Conservation (phyloP, 805 yeast genomes). For the Ogataea paraovalis region DNA sequence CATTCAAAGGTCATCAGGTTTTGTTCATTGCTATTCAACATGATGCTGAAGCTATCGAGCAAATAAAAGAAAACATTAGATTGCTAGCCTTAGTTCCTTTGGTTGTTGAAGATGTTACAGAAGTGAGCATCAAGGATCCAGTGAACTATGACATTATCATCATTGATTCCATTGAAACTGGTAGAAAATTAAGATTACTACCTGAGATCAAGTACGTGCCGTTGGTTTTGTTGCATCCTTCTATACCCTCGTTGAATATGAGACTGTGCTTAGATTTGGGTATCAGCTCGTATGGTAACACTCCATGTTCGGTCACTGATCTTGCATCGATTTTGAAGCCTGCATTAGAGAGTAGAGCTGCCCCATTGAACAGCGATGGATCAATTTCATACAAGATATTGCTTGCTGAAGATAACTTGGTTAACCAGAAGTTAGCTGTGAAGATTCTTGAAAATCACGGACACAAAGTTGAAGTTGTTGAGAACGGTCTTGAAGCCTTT, state of each 20-base stretch:
- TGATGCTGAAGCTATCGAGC: constrained; percentile 43
- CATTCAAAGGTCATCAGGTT: constrained; percentile 68
- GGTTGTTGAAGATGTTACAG: constrained; percentile 47
- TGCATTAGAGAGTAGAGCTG: constrained; percentile 77
- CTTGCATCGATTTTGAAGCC: constrained; percentile 81
- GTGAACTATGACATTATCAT: constrained; percentile 74
- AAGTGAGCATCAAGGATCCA: constrained; percentile 53
- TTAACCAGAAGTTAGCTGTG: constrained; percentile 84
- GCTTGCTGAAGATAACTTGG: constrained; percentile 83
- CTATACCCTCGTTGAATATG: constrained; percentile 73
- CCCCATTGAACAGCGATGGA: constrained; percentile 76
- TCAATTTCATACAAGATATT: constrained; percentile 69
- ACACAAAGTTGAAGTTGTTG: constrained; percentile 79
- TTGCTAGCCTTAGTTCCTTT: constrained; percentile 62
- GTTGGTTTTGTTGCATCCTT: constrained; percentile 70
- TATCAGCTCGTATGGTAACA: constrained; percentile 82
- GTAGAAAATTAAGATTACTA: constrained; percentile 60
- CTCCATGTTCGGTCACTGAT: constrained; percentile 80
- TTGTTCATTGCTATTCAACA: constrained; percentile 68
- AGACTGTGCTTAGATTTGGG: constrained; percentile 81
- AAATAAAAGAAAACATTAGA: constrained; percentile 46
- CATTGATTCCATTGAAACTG: constrained; percentile 75
- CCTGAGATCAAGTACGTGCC: constrained; percentile 85
- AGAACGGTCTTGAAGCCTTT: constrained; percentile 78
- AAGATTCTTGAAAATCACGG: constrained; percentile 82